phyloP scores from a whole-genome alignment of 2,329 filamentous ascomycete species.

The Geoglossum cookeanum region DNA sequence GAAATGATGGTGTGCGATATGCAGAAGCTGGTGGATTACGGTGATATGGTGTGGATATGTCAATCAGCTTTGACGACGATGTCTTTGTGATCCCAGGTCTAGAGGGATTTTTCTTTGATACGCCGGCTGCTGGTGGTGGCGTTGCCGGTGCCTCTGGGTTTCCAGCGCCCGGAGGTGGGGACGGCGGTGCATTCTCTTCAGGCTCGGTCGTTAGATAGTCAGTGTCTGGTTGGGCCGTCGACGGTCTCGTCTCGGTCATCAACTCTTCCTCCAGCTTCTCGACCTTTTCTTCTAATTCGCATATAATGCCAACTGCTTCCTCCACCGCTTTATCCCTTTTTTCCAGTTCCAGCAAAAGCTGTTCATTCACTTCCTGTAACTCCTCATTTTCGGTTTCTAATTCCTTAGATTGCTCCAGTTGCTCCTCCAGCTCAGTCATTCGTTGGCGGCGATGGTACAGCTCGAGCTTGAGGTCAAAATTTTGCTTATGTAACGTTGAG shows the following conservation, averaged over 20 bases:
- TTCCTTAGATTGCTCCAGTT: constrained; percentile 37
- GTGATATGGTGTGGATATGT: neutral
- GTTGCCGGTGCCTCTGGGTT: neutral
- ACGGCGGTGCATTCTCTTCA: neutral
- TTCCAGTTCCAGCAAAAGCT: constrained; percentile 40
- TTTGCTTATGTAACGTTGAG: constrained; percentile 53
- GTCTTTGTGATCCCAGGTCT: neutral
- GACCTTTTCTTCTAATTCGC: constrained; percentile 40
- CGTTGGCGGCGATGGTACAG: constrained; percentile 49
- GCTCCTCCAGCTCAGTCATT: constrained; percentile 38
- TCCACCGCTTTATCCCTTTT: constrained; percentile 51
- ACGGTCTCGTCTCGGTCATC: neutral
- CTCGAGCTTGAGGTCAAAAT: constrained; percentile 59
- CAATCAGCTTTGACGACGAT: neutral
- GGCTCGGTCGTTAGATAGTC: neutral
- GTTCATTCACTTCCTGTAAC: constrained; percentile 22
- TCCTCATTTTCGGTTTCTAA: constrained; percentile 25
- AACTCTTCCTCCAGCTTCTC: constrained; percentile 24
- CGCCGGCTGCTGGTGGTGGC: neutral
- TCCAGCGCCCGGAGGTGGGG: neutral
- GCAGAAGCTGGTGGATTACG: neutral
- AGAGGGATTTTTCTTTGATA: neutral
- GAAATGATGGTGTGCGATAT: neutral
- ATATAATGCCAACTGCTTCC: constrained; percentile 52
- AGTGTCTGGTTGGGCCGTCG: neutral